Base-by-base conservation (phyloP, 225 moss, liverwort and hornwort species). In the Bryoerythrophyllum caledonicum region DNA sequence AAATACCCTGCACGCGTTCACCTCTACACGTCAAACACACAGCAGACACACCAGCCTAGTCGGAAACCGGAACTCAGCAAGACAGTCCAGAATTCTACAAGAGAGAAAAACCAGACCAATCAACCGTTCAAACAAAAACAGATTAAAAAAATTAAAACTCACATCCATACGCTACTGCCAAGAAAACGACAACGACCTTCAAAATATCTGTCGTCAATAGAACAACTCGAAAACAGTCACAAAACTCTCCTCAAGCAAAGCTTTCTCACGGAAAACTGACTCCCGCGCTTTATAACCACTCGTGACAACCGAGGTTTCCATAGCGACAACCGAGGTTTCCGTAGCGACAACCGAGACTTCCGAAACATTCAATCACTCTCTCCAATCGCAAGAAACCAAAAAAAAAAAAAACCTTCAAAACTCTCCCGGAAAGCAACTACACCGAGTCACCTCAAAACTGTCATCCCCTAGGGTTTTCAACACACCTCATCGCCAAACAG, bases 401-500 rank as follows among this genome's bases (percentile, higher is more conserved):
- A 58, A 41, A 14, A 14, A 43, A 65, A 65, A 66, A 26, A 8
- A n/a, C n/a, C n/a, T n/a, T n/a, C n/a, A n/a, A n/a, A n/a, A n/a
- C n/a, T n/a, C 27, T 66, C 27, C 26, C 27, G 19, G 27, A 64
- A 67, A 53, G 8, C n/a, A n/a, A n/a, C n/a, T n/a, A n/a, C 43
- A 13, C 7, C 43, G 20, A 59, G 8, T 28, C 69, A 57, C 32
- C 48, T 58, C 40, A 11, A 58, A 69, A 24, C 1, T 7, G 38
- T 70, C 60, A 20, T 25, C 19, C 25, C 21, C 67, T 66, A 28
- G 48, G 38, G 30, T 56, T 55, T 25, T 61, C 20, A 62, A 41
- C 12, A 15, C 30, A 75, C 67, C 75, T 66, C 76, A 76, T 79
- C 79, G 75, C 68, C 3, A 54, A 16, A n/a, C 10, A 56, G 30